These are phyloP conservation scores for Zelonia costaricensis DNA, from an alignment of 208 protist species.

Conservation along the genomic window DNA sequence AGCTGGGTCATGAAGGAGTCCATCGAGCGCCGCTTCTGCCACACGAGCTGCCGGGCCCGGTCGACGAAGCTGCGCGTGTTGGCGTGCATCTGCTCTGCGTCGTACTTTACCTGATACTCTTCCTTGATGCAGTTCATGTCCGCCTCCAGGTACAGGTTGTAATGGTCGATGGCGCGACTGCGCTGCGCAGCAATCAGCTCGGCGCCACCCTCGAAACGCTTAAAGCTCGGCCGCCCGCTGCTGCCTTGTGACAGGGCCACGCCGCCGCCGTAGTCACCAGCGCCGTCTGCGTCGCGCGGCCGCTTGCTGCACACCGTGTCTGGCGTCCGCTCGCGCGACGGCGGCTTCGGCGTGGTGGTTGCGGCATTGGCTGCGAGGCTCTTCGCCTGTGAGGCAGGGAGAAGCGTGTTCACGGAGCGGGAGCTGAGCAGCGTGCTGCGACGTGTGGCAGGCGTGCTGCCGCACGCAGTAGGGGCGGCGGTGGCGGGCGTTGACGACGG, in stretches of 20 bases:
- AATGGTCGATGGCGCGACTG: conserved; percentile 34
- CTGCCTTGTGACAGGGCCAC: too few species aligned
- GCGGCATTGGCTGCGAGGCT: too few species aligned
- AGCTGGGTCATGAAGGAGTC: conserved; percentile 37
- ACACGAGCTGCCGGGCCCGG: conserved; percentile 26
- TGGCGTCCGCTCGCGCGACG: conserved; percentile 21
- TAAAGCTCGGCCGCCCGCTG: conserved; percentile 19
- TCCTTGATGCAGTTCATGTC: conserved; percentile 66
- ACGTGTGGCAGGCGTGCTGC: conserved; percentile 9
- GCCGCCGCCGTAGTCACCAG: conserved; percentile 1
- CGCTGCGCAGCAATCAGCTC: conserved; percentile 33
- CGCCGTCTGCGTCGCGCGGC: conserved; percentile 7
- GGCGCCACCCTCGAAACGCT: conserved; percentile 20
- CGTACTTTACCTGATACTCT: conserved; percentile 64
- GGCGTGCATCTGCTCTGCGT: conserved; percentile 41
- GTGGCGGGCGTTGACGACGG: not conserved
- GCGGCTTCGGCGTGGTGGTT: conserved; percentile 4
- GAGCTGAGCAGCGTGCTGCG: conserved; percentile 25
- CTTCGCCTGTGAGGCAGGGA: not conserved
- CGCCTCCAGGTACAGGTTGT: conserved; percentile 43
- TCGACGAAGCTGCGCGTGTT: conserved; percentile 38
- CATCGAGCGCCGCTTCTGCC: conserved; percentile 35
- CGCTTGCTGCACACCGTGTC: conserved; percentile 28
- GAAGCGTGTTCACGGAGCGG: conserved; percentile 25
- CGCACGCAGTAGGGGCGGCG: too few species aligned